Evolutionary conservation across 192 early-diverging fungal genomes (phyloP), one percentile per base, ranked within the genome.

Genomic region (Coemansia sp.): DNA sequence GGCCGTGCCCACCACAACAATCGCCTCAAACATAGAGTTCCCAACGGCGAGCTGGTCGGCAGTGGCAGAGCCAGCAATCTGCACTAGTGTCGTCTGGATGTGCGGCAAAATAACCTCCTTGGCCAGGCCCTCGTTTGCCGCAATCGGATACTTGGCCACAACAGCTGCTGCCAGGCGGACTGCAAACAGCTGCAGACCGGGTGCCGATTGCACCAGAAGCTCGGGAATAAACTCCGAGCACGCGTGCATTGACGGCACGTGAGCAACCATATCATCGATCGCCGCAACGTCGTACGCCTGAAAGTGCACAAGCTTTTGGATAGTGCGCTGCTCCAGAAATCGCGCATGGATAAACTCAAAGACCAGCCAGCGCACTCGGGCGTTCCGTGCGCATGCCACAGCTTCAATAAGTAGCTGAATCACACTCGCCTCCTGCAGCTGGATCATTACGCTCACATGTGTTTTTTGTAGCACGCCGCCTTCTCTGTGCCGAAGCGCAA

Each of bases 181-280:
- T 1, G 74, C 75, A 62, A 82, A 82, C 37, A 66, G 57, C 65
- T 76, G 79, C 49, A 73, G 57, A 2, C 55, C 52, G 39, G 71
- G 72, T 9, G 65, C 27, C 5, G 74, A 61, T 38, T 82, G 74
- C 74, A 75, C 65, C 19, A 87, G 67, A 24, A 89, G 73, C 59
- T 89, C 86, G 0, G 81, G 65, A 11, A 89, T 69, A 73, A 86
- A 87, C 56, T 84, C 82, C 11, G 78, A 56, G 35, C 84, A 81
- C 10, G 85, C 82, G 45, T 87, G 85, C 74, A 90, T 85, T 14
- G 87, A 88, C 15, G 87, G 87, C 22, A 90, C 83, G n/a, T 77
- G 57, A 21, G 75, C 65, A n/a, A 88, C 85, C 58, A 88, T 72
- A 60, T 82, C 68, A 8, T 70, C 71, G 19, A 90, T 83, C 3